Conservation (phyloP, 257 asterid genomes). For the Nicotiana tabacum region DNA sequence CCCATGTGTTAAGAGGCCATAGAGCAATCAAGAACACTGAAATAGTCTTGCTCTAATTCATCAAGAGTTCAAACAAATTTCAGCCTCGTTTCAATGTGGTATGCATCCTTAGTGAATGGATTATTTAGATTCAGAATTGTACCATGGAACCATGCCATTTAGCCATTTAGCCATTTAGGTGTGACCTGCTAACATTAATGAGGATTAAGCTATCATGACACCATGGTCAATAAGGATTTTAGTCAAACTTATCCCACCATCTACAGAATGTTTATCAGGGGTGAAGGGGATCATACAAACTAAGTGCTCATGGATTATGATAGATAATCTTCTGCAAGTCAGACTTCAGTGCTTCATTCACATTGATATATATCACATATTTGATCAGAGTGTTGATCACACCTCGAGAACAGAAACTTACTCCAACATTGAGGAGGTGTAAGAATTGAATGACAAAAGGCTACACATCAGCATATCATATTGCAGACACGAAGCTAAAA, state of each 20-base stretch:
- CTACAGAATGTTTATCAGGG: background rate
- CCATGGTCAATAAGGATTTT: background rate
- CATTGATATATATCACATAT: background rate
- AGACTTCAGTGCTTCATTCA: background rate
- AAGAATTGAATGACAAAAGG: background rate
- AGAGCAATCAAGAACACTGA: background rate
- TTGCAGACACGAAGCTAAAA: background rate
- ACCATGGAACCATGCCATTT: background rate
- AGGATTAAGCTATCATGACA: background rate
- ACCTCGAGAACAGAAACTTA: background rate
- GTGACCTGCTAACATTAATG: background rate
- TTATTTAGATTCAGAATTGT: background rate
- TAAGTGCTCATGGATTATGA: background rate
- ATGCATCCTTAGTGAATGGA: background rate
- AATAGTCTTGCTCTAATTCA: background rate
- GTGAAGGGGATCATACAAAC: background rate
- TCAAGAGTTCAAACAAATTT: background rate
- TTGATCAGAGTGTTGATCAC: background rate
- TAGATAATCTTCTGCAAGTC: conserved; percentile 4
- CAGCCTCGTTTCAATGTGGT: background rate
- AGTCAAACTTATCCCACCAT: background rate
- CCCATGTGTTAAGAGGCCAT: background rate
- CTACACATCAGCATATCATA: background rate
- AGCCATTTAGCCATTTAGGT: background rate
- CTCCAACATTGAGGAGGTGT: background rate